phyloP scores from a whole-genome alignment of 768 basidiomycete genomes.

The Russula lepida region DNA sequence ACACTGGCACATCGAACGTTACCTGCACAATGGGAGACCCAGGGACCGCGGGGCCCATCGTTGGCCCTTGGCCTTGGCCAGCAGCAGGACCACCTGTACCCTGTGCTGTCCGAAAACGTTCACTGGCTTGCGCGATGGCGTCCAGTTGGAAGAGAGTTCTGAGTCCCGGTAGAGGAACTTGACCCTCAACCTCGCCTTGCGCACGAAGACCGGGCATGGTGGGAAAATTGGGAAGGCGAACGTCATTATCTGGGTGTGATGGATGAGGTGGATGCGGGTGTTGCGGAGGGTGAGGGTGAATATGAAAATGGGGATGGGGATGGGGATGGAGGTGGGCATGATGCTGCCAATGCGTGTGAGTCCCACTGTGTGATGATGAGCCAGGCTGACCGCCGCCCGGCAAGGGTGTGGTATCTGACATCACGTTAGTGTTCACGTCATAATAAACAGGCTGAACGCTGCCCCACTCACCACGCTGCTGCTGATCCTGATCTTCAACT shows the following conservation, averaged over 20 bases:
- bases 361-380: neutral
- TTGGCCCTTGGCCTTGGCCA: slow-evolving; percentile 3
- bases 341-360: neutral
- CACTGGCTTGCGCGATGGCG: slow-evolving; percentile 13
- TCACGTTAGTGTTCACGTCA: neutral
- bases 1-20: slow-evolving; percentile 11
- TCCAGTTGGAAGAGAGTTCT: slow-evolving; percentile 19
- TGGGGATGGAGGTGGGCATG: neutral
- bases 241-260: neutral
- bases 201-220: slow-evolving; percentile 15
- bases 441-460: neutral
- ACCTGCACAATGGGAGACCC: slow-evolving; percentile 10
- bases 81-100: neutral
- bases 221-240: slow-evolving; percentile 6
- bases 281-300: neutral
- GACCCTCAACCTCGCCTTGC: slow-evolving; percentile 16
- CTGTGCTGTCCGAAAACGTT: slow-evolving; percentile 6
- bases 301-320: neutral
- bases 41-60: neutral
- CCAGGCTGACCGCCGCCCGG: neutral
- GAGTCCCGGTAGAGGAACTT: slow-evolving; percentile 16
- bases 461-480: slow-evolving; percentile 6
- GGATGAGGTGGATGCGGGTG: neutral
- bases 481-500: slow-evolving; percentile 6
- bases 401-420: slow-evolving; percentile 1